Base-by-base conservation (phyloP, 2,329 filamentous ascomycete species). In the Penicillium psychrosexuale region DNA sequence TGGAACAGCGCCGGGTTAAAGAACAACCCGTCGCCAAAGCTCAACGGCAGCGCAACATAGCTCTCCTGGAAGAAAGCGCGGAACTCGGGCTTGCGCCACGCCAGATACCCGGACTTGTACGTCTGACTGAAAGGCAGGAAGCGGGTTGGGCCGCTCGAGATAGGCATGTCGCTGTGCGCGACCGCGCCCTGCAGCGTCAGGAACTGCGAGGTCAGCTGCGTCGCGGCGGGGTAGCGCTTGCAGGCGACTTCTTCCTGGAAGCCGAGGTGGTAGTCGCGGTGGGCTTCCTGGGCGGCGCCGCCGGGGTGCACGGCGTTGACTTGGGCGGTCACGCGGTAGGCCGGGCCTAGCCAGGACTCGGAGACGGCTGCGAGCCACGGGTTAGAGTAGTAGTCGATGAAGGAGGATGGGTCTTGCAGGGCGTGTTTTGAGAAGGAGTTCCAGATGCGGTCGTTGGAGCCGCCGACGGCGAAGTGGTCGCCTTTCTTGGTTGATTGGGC, bases 1-100 rank as follows among this genome's bases (percentile, higher is more conserved):
- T 87, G 84, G 58, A 85, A 83, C 0, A 87, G 69, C 1, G 81
- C 84, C 0, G 84, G 84, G 53, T 83, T 85, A 70, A 87, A 87
- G 66, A 86, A 87, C 0, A 87, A 60, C 0, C 82, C 84, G 61
- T 87, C 84, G 0, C 84, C 84, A 39, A 79, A 74, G 2, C 70
- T 60, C 53, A 87, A 61, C 1, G 83, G 78, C 11, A 85, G 63
- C 1, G 77, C 75, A 6, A 86, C 76, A 59, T 81, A 82, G 6
- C 77, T 75, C 15, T 78, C 66, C 5, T 79, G 61, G 56, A 87
- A 87, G 62, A 76, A 84, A 0, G 77, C 68, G 24, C 77, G 72
- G 63, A 87, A 85, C 30, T 82, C 79, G 0, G 72, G 67, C 0
- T 75, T 67, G 0, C 83, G 76, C 65, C 83, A 86, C 1, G 83